Evolutionary conservation across 2,329 filamentous ascomycete species (phyloP), one percentile per base, ranked within the genome.

Genomic region (Ascochyta pisi): DNA sequence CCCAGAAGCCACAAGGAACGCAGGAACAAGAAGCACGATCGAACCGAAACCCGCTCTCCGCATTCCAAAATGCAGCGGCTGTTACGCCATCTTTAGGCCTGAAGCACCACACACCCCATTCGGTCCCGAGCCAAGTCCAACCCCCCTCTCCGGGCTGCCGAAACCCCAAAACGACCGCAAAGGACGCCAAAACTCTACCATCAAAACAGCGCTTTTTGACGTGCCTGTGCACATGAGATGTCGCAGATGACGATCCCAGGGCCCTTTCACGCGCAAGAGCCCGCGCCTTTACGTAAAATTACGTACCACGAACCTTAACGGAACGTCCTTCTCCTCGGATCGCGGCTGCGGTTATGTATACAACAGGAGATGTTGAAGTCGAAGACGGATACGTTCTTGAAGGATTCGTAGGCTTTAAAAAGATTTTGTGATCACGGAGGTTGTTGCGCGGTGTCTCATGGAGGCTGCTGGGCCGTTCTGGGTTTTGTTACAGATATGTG

Each of bases 321-420:
- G 38, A 41, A 44, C 22, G 23, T 31, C 31, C 57, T 65, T 70
- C 68, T 71, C 68, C 68, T 65, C 62, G 68, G 68, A 23, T 44
- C 40, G 43, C 60, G 54, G 60, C 19, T 8, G n/a, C 44, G 24
- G 34, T 40, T 27, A 22, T 61, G 41, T 53, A 63, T 50, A 53
- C 40, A 22, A 48, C 43, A 56, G 53, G 53, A 56, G 53, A 56
- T 56, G 38, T 22, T 23, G 5, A 39, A 37, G 15, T 39, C 35
- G 1, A 15, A 24, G 7, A 16, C 6, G n/a, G 8, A 33, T 6
- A 19, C 10, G 10, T 13, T n/a, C 15, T n/a, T 7, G 8, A 22
- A 23, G 38, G 31, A 24, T 41, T 16, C 10, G 23, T 22, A 37
- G 24, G 10, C 24, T 12, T 16, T 29, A 19, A 5, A 44, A 5